Percentiles rank a stretch among this genome's conserved stretches.
These are phyloP conservation scores for Caryopteris hybrid DNA, from an alignment of 305 asterid species.

Conservation along the genomic window DNA sequence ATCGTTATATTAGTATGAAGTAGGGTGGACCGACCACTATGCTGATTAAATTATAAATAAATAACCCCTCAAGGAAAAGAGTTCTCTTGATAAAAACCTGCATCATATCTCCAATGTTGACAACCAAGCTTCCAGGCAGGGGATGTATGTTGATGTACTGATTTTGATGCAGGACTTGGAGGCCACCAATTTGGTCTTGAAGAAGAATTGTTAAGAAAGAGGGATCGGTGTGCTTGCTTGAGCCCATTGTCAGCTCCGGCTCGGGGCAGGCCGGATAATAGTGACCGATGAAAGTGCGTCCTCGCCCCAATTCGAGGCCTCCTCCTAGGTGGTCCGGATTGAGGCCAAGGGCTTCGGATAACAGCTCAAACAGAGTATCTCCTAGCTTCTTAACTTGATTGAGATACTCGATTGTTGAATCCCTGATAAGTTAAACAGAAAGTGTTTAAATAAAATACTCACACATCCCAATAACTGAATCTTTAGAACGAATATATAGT, in stretches of 20 bases:
- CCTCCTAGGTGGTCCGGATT: constrained; percentile 29
- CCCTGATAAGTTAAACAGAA: constrained; percentile 27
- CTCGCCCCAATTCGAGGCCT: constrained; percentile 35
- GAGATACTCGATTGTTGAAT: constrained; percentile 31
- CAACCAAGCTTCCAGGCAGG: constrained; percentile 43
- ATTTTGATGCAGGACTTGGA: constrained; percentile 50
- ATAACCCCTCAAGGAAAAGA: too few species aligned
- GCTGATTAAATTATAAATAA: too few species aligned
- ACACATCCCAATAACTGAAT: too few species aligned
- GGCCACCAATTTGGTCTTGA: constrained; percentile 71
- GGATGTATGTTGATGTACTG: constrained; percentile 53
- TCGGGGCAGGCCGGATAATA: constrained; percentile 74
- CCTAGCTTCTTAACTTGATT: constrained; percentile 29
- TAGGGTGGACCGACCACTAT: too few species aligned
- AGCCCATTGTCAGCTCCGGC: constrained; percentile 62
- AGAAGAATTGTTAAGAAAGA: constrained; percentile 52
- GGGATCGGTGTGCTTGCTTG: constrained; percentile 55
- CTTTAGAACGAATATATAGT: too few species aligned
- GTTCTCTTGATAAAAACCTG: too few species aligned
- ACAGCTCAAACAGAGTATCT: constrained; percentile 30
- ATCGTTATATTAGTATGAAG: too few species aligned
- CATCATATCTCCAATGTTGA: constrained; percentile 67
- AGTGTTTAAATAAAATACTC: background rate
- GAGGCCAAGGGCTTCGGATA: constrained; percentile 66
- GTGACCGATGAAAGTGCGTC: constrained; percentile 40